Percentiles rank a stretch among this genome's conserved stretches.
phyloP scores from a whole-genome alignment of 768 basidiomycete genomes.

The Rubroboletus satanas region DNA sequence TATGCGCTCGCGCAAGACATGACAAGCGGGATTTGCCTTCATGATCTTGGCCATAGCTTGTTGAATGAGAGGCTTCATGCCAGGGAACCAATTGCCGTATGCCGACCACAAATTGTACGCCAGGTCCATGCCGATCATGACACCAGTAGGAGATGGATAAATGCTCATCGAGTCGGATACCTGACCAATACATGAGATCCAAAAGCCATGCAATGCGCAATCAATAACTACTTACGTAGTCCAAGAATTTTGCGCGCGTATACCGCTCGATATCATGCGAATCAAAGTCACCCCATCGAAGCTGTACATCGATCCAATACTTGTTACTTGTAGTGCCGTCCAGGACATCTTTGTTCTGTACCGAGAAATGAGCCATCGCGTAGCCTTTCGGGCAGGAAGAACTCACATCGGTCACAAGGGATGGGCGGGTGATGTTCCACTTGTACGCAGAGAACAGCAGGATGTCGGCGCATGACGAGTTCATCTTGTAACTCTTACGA shows the following conservation, averaged over 20 bases:
- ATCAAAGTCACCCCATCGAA: constrained; percentile 98
- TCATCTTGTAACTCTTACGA: constrained; percentile 99
- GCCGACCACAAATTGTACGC: constrained; percentile 99
- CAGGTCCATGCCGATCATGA: constrained; percentile 98
- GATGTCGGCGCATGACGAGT: constrained; percentile 99
- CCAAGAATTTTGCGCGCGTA: constrained; percentile 97
- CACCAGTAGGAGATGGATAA: constrained; percentile 97
- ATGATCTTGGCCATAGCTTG: constrained; percentile 99
- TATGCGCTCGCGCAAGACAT: constrained; percentile 97
- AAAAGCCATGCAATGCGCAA: neutral
- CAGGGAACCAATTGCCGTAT: constrained; percentile 99
- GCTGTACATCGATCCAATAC: constrained; percentile 96
- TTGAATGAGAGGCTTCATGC: constrained; percentile 95
- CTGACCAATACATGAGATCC: constrained; percentile 32
- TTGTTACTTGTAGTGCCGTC: constrained; percentile 99
- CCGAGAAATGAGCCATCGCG: constrained; percentile 8
- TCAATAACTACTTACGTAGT: constrained; percentile 61
- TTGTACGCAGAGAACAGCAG: constrained; percentile 94
- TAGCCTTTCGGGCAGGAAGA: neutral
- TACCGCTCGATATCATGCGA: constrained; percentile 99
- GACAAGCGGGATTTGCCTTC: constrained; percentile 98
- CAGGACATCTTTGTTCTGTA: constrained; percentile 84
- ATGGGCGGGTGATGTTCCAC: constrained; percentile 98
- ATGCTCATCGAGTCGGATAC: constrained; percentile 98
- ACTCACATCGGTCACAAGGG: constrained; percentile 87